phyloP scores from a whole-genome alignment of 139 green algal genomes.

The Pseudopediastrum boryanum region DNA sequence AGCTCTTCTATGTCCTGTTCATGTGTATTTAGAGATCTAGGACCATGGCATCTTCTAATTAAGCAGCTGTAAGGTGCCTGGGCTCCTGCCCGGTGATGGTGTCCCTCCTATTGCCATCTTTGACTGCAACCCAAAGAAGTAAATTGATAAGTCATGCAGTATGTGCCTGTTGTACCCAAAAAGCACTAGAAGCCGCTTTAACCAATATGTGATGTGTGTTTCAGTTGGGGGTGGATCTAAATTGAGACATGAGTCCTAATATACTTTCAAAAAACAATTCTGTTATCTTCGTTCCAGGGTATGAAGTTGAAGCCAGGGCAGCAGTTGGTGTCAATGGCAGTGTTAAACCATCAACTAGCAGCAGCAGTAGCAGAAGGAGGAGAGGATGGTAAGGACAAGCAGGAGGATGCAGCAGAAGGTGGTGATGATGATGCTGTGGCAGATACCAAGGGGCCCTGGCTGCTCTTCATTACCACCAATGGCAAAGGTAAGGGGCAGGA shows the following conservation, averaged over 20 bases:
- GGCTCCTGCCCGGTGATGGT: neutral
- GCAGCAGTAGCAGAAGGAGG: neutral
- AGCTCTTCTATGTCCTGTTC: neutral
- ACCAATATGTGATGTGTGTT: too few relatives aligned
- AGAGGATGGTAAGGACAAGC: conserved; percentile 20
- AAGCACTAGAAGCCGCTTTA: too few relatives aligned
- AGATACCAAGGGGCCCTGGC: conserved; percentile 21
- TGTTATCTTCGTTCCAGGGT: conserved; percentile 21
- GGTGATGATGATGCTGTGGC: neutral
- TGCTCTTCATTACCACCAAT: conserved; percentile 56
- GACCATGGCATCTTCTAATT: neutral
- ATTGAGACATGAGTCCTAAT: too few relatives aligned
- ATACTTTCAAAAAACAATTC: too few relatives aligned
- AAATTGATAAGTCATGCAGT: too few relatives aligned
- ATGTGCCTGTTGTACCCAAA: too few relatives aligned
- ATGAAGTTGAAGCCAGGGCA: conserved; percentile 46
- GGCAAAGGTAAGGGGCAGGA: conserved; percentile 8
- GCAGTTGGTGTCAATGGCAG: conserved; percentile 56
- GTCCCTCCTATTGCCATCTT: too few relatives aligned
- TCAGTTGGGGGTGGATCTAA: too few relatives aligned
- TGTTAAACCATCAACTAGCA: conserved; percentile 47
- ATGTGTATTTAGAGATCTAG: neutral
- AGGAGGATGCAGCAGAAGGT: conserved; percentile 19
- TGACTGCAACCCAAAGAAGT: too few relatives aligned
- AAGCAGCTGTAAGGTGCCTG: neutral